phyloP scores from a whole-genome alignment of 805 yeast genomes.

The Scheffersomyces lignosus region DNA sequence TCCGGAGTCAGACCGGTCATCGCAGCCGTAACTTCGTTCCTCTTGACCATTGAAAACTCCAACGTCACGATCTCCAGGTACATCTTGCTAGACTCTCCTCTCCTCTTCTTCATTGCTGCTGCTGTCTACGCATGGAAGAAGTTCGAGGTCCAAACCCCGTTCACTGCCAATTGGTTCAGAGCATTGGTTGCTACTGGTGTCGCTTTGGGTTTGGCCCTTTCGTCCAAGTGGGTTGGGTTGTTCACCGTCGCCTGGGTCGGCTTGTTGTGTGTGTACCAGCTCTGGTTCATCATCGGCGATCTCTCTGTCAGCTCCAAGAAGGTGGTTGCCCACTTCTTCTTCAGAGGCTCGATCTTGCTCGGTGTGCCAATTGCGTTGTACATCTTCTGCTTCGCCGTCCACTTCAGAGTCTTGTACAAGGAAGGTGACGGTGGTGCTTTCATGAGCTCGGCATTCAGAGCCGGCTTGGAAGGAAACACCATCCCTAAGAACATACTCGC shows the following conservation, averaged over 20 bases:
- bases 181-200: slow-evolving; percentile 64
- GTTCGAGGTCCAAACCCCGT: slow-evolving; percentile 66
- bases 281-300: slow-evolving; percentile 78
- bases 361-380: slow-evolving; percentile 62
- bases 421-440: slow-evolving; percentile 76
- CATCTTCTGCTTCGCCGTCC: slow-evolving; percentile 58
- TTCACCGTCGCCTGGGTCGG: slow-evolving; percentile 84
- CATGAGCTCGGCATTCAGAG: slow-evolving; percentile 71
- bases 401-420: slow-evolving; percentile 53
- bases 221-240: slow-evolving; percentile 84
- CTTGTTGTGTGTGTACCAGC: slow-evolving; percentile 52
- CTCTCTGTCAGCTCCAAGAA: slow-evolving; percentile 47
- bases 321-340: slow-evolving; percentile 46
- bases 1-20: slow-evolving; percentile 70
- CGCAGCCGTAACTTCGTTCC: slow-evolving; percentile 54
- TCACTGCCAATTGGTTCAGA: slow-evolving; percentile 55
- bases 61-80: slow-evolving; percentile 71
- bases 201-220: slow-evolving; percentile 69
- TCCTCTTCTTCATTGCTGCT: slow-evolving; percentile 74
- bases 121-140: slow-evolving; percentile 64
- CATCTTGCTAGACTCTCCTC: slow-evolving; percentile 73
- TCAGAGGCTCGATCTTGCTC: slow-evolving; percentile 54
- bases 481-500: slow-evolving; percentile 61
- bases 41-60: slow-evolving; percentile 67
- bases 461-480: slow-evolving; percentile 56